A percentile compares a stretch with the other conserved stretches of the same genome.
These are phyloP conservation scores for Nadsonia starkeyi-henricii DNA, from an alignment of 1,139 yeast genomes.

Conservation along the genomic window DNA sequence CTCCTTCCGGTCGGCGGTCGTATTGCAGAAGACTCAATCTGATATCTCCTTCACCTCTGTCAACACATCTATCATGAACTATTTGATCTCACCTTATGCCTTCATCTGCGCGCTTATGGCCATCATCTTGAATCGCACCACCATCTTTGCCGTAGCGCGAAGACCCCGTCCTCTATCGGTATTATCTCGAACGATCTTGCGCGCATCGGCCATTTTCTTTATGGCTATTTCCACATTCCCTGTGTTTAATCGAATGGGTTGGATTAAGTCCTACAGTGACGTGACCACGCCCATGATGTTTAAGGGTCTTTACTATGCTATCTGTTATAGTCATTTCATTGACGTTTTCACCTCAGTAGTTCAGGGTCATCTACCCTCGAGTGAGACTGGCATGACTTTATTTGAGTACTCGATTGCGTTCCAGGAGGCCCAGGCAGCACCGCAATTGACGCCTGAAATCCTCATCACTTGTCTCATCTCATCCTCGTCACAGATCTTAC, in stretches of 20 bases:
- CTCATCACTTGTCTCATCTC: slow-evolving; percentile 39
- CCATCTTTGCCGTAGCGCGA: slow-evolving; percentile 52
- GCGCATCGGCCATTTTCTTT: slow-evolving; percentile 28
- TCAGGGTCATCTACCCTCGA: slow-evolving; percentile 42
- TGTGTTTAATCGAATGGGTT: neutral
- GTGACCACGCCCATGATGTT: slow-evolving; percentile 40
- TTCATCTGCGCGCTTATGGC: slow-evolving; percentile 50
- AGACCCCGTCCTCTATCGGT: slow-evolving; percentile 23
- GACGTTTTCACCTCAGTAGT: slow-evolving; percentile 56
- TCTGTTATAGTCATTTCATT: slow-evolving; percentile 52
- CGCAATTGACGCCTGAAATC: slow-evolving; percentile 40
- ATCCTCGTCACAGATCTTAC: slow-evolving; percentile 38
- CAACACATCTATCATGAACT: slow-evolving; percentile 7
- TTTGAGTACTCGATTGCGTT: slow-evolving; percentile 65
- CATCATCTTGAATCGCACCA: slow-evolving; percentile 46
- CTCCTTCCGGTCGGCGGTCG: slow-evolving; percentile 3
- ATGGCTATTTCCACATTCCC: slow-evolving; percentile 7
- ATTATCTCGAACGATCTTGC: slow-evolving; percentile 20
- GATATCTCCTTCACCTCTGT: slow-evolving; percentile 2
- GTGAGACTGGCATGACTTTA: slow-evolving; percentile 56
- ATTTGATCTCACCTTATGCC: slow-evolving; percentile 37
- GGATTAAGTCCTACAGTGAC: neutral
- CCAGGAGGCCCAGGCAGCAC: slow-evolving; percentile 48
- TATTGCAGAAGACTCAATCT: neutral
- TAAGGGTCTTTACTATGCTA: slow-evolving; percentile 49